Evolutionary conservation across 495 filamentous ascomycete species (phyloP).

Genomic region (Xylaria telfairii): DNA sequence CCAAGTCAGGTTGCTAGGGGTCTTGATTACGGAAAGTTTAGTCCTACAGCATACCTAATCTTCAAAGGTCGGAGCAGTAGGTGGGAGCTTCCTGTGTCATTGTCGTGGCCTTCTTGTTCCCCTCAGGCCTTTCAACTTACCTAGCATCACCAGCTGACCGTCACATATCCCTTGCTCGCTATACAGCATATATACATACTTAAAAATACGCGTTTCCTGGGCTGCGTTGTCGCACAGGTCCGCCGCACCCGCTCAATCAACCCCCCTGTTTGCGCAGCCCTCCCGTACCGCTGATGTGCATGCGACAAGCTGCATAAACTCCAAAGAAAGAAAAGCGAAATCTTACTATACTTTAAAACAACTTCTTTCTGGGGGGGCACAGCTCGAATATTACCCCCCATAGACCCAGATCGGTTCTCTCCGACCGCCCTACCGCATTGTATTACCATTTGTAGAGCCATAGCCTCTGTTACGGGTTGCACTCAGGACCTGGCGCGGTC

Average conservation of each 20-base stretch:
- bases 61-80: conserved; percentile 7
- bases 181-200: background rate
- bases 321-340: conserved; percentile 19
- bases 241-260: conserved; percentile 18
- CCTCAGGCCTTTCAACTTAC: background rate
- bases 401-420: conserved; percentile 1
- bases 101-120: conserved; percentile 6
- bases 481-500: conserved; percentile 8
- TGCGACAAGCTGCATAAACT: conserved; percentile 28
- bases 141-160: conserved; percentile 7
- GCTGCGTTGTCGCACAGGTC: conserved; percentile 20
- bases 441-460: conserved; percentile 10
- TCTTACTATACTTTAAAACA: conserved; percentile 21
- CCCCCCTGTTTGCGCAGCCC: conserved; percentile 23
- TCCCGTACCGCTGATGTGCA: conserved; percentile 25
- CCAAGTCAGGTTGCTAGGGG: conserved; percentile 16
- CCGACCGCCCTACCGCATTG: background rate
- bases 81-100: conserved; percentile 15
- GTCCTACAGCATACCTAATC: conserved; percentile 13
- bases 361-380: background rate
- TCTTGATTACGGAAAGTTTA: conserved; percentile 21
- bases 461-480: background rate
- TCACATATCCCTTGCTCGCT: background rate
- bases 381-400: background rate
- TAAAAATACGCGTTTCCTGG: background rate